These are phyloP conservation scores for Flueggea neowawraea DNA, from an alignment of 441 rosid genomes.

Conservation along the genomic window DNA sequence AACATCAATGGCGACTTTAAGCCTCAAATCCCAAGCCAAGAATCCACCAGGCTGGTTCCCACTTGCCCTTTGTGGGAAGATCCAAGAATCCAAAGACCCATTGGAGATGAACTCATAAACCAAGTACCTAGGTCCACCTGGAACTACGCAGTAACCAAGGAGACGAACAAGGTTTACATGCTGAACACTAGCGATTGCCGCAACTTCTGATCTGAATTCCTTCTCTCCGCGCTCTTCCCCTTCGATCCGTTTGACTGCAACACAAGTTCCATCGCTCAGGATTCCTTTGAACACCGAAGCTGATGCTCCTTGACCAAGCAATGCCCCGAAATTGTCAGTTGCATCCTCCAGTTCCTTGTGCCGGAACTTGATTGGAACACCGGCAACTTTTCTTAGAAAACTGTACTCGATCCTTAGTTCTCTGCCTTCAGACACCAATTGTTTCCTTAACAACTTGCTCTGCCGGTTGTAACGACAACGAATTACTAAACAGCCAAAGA, in stretches of 20 bases:
- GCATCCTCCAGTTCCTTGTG: conserved; percentile 75
- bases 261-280: conserved; percentile 57
- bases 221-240: conserved; percentile 73
- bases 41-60: conserved; percentile 42
- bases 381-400: conserved; percentile 77
- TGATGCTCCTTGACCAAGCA: conserved; percentile 65
- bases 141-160: conserved; percentile 49
- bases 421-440: conserved; percentile 45
- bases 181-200: conserved; percentile 83
- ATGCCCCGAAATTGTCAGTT: conserved; percentile 52
- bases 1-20: conserved; percentile 63
- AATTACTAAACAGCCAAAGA: conserved; percentile 37
- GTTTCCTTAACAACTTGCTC: conserved; percentile 37
- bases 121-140: conserved; percentile 47
- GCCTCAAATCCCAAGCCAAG: conserved; percentile 70
- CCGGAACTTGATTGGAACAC: conserved; percentile 60
- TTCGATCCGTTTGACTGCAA: conserved; percentile 70
- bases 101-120: conserved; percentile 65
- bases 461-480: conserved; percentile 41
- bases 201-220: conserved; percentile 71
- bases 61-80: conserved; percentile 31
- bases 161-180: conserved; percentile 72
- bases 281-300: conserved; percentile 75
- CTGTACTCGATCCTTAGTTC: conserved; percentile 84
- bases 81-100: conserved; percentile 79